A percentile compares a stretch with the other conserved stretches of the same genome.
Conservation (phyloP, 768 basidiomycete species). For the Sporobolomyces phaffii region DNA sequence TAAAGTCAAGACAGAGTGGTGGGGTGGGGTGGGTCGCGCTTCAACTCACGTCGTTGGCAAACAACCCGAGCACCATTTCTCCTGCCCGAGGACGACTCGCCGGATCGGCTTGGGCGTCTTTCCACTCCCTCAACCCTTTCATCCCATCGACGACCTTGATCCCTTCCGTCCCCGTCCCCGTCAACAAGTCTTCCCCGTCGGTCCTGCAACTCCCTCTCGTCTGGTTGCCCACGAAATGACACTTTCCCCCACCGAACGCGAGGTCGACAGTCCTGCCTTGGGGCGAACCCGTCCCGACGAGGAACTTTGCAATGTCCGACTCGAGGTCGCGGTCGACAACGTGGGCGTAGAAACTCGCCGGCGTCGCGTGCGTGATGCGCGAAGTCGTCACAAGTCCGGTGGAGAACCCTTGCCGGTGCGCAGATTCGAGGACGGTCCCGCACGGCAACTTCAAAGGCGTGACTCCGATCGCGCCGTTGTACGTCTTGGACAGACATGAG, state of each 20-base stretch:
- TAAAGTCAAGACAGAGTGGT: not conserved
- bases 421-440: conserved; percentile 44
- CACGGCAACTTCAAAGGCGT: conserved; percentile 26
- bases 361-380: conserved; percentile 41
- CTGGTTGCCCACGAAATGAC: conserved; percentile 38
- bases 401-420: conserved; percentile 38
- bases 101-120: conserved; percentile 9
- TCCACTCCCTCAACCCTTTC: conserved; percentile 24
- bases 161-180: conserved; percentile 16
- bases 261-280: conserved; percentile 41
- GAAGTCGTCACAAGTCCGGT: conserved; percentile 41
- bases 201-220: conserved; percentile 36
- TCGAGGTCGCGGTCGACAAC: conserved; percentile 40
- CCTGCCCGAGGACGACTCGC: not conserved
- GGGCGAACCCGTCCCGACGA: conserved; percentile 25
- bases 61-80: conserved; percentile 37
- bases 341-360: conserved; percentile 42
- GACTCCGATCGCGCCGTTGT: conserved; percentile 42
- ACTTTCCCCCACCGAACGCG: conserved; percentile 42
- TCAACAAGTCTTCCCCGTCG: conserved; percentile 38
- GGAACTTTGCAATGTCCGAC: conserved; percentile 34
- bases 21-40: too few relatives aligned
- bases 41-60: conserved; percentile 33
- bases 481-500: conserved; percentile 41
- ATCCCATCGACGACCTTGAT: conserved; percentile 35